These are phyloP conservation scores for Flaveria trinervia DNA, from an alignment of 129 eudicot genomes.

Conservation along the genomic window DNA sequence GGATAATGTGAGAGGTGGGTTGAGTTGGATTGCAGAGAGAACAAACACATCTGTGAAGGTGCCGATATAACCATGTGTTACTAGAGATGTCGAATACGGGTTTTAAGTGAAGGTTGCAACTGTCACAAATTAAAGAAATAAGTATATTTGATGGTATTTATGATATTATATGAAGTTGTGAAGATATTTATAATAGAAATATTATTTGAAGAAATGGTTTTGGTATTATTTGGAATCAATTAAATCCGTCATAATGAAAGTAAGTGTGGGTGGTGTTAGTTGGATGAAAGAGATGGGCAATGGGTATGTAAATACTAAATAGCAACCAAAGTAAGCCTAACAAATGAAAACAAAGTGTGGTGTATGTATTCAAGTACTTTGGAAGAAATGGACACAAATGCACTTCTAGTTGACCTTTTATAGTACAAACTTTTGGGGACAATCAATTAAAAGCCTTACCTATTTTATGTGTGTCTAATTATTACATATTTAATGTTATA, in stretches of 20 bases:
- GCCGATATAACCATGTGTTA: too few species aligned
- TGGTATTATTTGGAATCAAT: neutral
- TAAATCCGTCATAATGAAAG: slow-evolving; percentile 7
- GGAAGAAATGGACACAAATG: slow-evolving; percentile 20
- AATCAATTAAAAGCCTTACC: slow-evolving; percentile 7
- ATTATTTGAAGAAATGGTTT: neutral
- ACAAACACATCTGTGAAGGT: too few species aligned
- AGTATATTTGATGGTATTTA: too few species aligned
- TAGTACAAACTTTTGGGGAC: slow-evolving; percentile 19
- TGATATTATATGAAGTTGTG: too few species aligned
- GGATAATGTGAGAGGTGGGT: too few species aligned
- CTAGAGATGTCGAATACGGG: too few species aligned
- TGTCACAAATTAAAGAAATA: too few species aligned
- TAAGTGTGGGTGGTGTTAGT: slow-evolving; percentile 32
- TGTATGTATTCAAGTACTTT: slow-evolving; percentile 25
- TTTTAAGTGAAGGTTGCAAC: too few species aligned
- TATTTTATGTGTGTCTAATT: slow-evolving; percentile 10
- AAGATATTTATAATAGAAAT: too few species aligned
- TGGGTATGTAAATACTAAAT: slow-evolving; percentile 14
- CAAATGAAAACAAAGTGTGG: slow-evolving; percentile 25
- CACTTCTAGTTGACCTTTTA: slow-evolving; percentile 9
- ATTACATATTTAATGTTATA: neutral
- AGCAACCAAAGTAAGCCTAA: slow-evolving; percentile 28
- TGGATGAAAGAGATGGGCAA: slow-evolving; percentile 30
- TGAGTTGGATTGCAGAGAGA: too few species aligned